A percentile compares a stretch with the other conserved stretches of the same genome.
phyloP scores from a whole-genome alignment of 495 filamentous ascomycete species.

The Penicillium steckii region DNA sequence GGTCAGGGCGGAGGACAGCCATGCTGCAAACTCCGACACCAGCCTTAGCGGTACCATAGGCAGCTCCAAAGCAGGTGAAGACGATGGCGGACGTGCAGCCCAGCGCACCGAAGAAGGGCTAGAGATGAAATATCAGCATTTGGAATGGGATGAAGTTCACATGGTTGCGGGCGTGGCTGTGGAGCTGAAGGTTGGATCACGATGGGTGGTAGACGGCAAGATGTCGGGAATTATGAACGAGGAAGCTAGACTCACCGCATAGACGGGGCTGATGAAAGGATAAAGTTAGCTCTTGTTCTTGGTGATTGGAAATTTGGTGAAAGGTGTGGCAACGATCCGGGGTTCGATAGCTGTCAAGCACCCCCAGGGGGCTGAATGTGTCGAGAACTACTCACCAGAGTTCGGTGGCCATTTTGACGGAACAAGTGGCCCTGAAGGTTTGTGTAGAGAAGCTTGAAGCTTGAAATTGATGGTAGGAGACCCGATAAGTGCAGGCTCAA shows the following conservation, averaged over 20 bases:
- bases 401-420: slow-evolving; percentile 60
- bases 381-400: slow-evolving; percentile 57
- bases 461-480: slow-evolving; percentile 19
- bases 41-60: slow-evolving; percentile 98
- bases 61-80: slow-evolving; percentile 97
- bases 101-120: slow-evolving; percentile 99
- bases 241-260: slow-evolving; percentile 78
- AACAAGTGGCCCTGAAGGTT: slow-evolving; percentile 8
- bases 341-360: slow-evolving; percentile 24
- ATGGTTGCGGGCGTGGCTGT: slow-evolving; percentile 2
- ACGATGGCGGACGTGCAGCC: slow-evolving; percentile 98
- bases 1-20: slow-evolving; percentile 94
- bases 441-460: slow-evolving; percentile 14
- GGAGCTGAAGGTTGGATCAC: slow-evolving; percentile 18
- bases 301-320: slow-evolving; percentile 9
- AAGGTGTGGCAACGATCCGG: slow-evolving; percentile 20
- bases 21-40: slow-evolving; percentile 98
- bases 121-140: slow-evolving; percentile 29
- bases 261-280: slow-evolving; percentile 73
- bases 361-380: slow-evolving; percentile 34
- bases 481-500: slow-evolving; percentile 21
- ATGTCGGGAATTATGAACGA: slow-evolving; percentile 2
- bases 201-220: slow-evolving; percentile 11
- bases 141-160: slow-evolving; percentile 3
- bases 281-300: slow-evolving; percentile 39